Conservation (phyloP, 495 filamentous ascomycete species). For the Penicillium samsonianum region DNA sequence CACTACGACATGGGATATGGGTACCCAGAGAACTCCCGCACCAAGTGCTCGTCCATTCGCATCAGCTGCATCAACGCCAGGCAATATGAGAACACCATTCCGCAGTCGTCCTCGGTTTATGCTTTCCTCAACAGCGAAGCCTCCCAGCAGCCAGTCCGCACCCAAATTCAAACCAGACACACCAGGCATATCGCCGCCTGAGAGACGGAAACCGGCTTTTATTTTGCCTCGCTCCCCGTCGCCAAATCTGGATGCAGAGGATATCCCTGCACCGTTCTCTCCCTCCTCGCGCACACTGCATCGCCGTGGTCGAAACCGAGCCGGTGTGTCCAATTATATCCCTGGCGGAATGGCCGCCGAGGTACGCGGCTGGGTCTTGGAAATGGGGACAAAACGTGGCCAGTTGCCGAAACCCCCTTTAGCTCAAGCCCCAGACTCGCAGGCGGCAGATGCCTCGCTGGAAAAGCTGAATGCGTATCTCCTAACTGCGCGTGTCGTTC, state of each 20-base stretch:
- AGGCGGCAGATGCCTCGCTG: background rate
- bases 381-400: slow-evolving; percentile 41
- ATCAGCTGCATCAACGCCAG: slow-evolving; percentile 22
- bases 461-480: slow-evolving; percentile 24
- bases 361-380: slow-evolving; percentile 47
- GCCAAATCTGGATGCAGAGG: slow-evolving; percentile 24
- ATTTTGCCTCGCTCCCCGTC: slow-evolving; percentile 45
- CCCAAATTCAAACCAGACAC: slow-evolving; percentile 16
- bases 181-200: slow-evolving; percentile 19
- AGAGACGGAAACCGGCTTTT: slow-evolving; percentile 39
- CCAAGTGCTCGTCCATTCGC: slow-evolving; percentile 7
- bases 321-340: slow-evolving; percentile 27
- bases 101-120: slow-evolving; percentile 34
- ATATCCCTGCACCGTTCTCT: slow-evolving; percentile 44
- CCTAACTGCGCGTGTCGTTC: slow-evolving; percentile 22
- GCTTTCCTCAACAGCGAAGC: slow-evolving; percentile 26
- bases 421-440: background rate
- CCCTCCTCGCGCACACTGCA: slow-evolving; percentile 39
- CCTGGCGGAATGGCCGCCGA: slow-evolving; percentile 48
- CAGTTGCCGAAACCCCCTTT: slow-evolving; percentile 9
- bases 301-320: slow-evolving; percentile 34
- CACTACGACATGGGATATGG: background rate
- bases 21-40: slow-evolving; percentile 13
- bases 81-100: slow-evolving; percentile 23
- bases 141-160: slow-evolving; percentile 23